phyloP scores from a whole-genome alignment of 257 asterid species.

The Solanum chiquidenum region DNA sequence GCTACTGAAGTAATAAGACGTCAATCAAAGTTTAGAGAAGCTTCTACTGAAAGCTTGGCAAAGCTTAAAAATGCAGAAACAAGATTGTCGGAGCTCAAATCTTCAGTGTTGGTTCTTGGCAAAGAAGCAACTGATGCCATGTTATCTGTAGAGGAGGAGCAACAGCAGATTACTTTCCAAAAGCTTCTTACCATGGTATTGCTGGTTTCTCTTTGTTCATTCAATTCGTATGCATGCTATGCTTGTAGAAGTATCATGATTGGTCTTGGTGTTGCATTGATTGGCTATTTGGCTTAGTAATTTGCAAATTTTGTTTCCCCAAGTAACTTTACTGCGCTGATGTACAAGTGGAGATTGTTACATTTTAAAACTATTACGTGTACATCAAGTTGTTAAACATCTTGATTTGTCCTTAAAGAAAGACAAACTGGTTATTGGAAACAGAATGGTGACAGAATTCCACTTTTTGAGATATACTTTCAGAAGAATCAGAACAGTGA shows the following conservation, averaged over 20 bases:
- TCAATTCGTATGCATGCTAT: not conserved
- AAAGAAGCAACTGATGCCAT: slow-evolving; percentile 87
- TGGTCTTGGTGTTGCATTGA: not conserved
- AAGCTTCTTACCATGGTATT: slow-evolving; percentile 78
- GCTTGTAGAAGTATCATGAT: not conserved
- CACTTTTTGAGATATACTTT: not conserved
- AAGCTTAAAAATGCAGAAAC: slow-evolving; percentile 80
- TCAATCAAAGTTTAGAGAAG: slow-evolving; percentile 69
- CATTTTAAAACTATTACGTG: not conserved
- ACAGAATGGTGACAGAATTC: not conserved
- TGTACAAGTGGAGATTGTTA: not conserved
- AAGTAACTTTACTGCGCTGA: not conserved
- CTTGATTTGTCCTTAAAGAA: not conserved
- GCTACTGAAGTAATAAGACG: slow-evolving; percentile 86
- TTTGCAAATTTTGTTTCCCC: not conserved
- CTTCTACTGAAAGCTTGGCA: slow-evolving; percentile 54
- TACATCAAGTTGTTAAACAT: not conserved
- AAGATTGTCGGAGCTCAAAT: slow-evolving; percentile 57
- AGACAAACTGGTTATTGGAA: not conserved
- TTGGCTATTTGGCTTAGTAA: not conserved
- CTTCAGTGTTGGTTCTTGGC: slow-evolving; percentile 77
- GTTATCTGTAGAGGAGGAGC: slow-evolving; percentile 81
- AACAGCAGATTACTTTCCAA: slow-evolving; percentile 63
- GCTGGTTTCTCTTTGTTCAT: not conserved
- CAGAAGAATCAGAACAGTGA: not conserved